phyloP scores from a whole-genome alignment of 306 rosid species.

The Ormosia semicastrata region DNA sequence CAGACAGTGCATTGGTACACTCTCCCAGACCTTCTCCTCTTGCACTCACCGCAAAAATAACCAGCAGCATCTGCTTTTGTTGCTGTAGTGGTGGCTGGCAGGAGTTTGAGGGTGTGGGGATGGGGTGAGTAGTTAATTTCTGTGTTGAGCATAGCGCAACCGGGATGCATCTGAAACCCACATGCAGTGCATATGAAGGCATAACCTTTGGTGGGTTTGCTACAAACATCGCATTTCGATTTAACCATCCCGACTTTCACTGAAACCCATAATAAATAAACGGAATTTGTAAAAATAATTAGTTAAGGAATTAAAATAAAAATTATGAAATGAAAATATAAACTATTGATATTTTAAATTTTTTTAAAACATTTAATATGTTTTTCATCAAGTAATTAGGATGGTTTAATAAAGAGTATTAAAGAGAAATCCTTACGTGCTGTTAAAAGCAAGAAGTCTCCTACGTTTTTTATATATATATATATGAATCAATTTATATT shows the following conservation, averaged over 20 bases:
- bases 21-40: slow-evolving; percentile 59
- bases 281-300: neutral
- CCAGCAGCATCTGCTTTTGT: neutral
- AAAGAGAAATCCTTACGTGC: too few relatives aligned
- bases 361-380: too few relatives aligned
- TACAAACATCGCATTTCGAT: slow-evolving; percentile 78
- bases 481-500: too few relatives aligned
- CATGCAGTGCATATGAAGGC: slow-evolving; percentile 69
- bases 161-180: slow-evolving; percentile 82
- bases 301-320: too few relatives aligned
- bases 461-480: too few relatives aligned
- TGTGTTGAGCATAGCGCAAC: slow-evolving; percentile 68
- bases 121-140: slow-evolving; percentile 47
- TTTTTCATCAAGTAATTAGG: too few relatives aligned
- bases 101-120: slow-evolving; percentile 55
- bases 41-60: slow-evolving; percentile 64
- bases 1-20: slow-evolving; percentile 69
- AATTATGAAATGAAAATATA: too few relatives aligned
- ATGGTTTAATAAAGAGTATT: too few relatives aligned
- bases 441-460: too few relatives aligned
- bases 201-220: slow-evolving; percentile 64
- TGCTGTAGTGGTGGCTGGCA: slow-evolving; percentile 22
- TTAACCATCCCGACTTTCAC: slow-evolving; percentile 65
- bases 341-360: too few relatives aligned
- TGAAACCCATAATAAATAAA: slow-evolving; percentile 7